Evolutionary conservation across 2,329 filamentous ascomycete species (phyloP).

Genomic region (Teratosphaeria epicoccoides): DNA sequence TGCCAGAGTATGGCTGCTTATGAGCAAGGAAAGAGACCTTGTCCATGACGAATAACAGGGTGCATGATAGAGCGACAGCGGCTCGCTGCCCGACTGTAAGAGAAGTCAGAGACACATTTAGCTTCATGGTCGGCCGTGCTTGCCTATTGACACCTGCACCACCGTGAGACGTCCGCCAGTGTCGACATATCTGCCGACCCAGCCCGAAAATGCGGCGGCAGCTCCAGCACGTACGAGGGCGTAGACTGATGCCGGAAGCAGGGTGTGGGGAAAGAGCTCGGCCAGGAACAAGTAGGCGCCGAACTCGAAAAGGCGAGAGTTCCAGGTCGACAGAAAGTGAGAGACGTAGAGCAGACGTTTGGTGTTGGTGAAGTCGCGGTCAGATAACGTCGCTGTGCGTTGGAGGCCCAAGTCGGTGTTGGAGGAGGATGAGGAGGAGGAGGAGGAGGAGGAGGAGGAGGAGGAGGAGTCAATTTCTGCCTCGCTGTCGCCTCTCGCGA

Average conservation of each 20-base stretch:
- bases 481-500: background rate
- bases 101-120: constrained; percentile 4
- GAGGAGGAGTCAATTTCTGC: background rate
- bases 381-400: background rate
- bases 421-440: too few relatives aligned
- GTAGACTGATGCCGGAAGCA: constrained; percentile 60
- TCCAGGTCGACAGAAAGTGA: constrained; percentile 41
- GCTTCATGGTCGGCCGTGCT: constrained; percentile 1
- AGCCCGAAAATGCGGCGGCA: constrained; percentile 49
- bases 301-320: constrained; percentile 40
- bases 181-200: constrained; percentile 52
- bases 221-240: constrained; percentile 50
- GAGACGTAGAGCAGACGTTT: constrained; percentile 31
- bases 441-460: too few relatives aligned
- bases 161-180: constrained; percentile 30
- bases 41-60: constrained; percentile 8
- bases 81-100: constrained; percentile 18
- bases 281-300: constrained; percentile 40
- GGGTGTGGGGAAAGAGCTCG: constrained; percentile 39
- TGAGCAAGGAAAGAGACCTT: constrained; percentile 1
- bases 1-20: constrained; percentile 3
- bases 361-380: background rate
- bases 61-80: constrained; percentile 18
- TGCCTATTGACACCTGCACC: constrained; percentile 31
- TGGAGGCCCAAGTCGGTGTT: background rate